Percentiles rank a stretch among this genome's conserved stretches.
Evolutionary conservation across 768 basidiomycete species (phyloP).

Genomic region (Lentinula lateritia): DNA sequence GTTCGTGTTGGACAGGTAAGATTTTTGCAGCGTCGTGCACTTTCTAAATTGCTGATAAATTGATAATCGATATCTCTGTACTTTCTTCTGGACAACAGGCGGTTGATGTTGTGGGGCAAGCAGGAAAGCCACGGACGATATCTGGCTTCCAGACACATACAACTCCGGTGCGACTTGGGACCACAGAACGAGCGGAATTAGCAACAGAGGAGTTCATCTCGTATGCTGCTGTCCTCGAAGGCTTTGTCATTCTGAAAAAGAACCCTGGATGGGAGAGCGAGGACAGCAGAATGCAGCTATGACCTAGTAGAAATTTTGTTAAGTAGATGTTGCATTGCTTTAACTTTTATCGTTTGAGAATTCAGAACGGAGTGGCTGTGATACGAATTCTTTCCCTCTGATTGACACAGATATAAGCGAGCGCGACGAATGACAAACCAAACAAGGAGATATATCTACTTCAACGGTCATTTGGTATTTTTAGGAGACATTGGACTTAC

Average conservation of each 20-base stretch:
- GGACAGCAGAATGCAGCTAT: conserved; percentile 67
- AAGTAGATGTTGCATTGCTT: background rate
- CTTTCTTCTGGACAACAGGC: conserved; percentile 46
- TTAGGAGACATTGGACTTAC: too few relatives aligned
- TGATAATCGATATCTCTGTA: background rate
- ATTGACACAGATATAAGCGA: too few relatives aligned
- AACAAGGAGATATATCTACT: too few relatives aligned
- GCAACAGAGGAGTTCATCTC: conserved; percentile 97
- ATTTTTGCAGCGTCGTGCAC: background rate
- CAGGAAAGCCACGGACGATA: conserved; percentile 94
- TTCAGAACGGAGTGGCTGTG: too few relatives aligned
- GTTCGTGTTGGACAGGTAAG: conserved; percentile 90
- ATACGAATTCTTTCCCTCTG: too few relatives aligned
- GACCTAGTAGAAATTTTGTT: background rate
- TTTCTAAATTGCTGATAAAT: background rate
- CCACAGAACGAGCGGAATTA: conserved; percentile 90
- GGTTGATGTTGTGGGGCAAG: conserved; percentile 95
- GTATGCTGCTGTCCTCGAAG: conserved; percentile 85
- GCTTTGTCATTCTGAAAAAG: conserved; percentile 87
- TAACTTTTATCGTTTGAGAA: background rate
- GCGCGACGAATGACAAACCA: too few relatives aligned
- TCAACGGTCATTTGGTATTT: too few relatives aligned
- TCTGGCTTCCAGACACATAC: conserved; percentile 98
- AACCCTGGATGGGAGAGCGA: conserved; percentile 88
- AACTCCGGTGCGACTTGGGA: conserved; percentile 92